Evolutionary conservation across 257 asterid species (phyloP).

Genomic region (Eustoma russellianum): DNA sequence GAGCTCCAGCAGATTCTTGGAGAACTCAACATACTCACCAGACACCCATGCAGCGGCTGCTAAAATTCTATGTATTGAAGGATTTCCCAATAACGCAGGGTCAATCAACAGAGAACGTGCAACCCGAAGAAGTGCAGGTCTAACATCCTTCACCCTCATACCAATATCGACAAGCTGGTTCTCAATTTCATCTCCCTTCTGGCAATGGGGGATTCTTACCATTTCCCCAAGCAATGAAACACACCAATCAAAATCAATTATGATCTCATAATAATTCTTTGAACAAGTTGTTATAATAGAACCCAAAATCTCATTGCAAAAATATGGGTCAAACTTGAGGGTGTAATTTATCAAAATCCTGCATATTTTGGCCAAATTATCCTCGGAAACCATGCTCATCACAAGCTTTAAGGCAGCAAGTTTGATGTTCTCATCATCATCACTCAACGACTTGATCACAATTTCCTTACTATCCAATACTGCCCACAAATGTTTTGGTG

Average conservation of each 20-base stretch:
- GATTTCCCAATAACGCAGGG: constrained; percentile 89
- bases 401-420: constrained; percentile 82
- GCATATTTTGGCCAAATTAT: constrained; percentile 72
- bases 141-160: constrained; percentile 92
- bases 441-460: constrained; percentile 86
- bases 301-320: constrained; percentile 81
- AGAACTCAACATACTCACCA: constrained; percentile 81
- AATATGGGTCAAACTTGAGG: constrained; percentile 76
- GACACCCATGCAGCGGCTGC: constrained; percentile 88
- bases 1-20: constrained; percentile 75
- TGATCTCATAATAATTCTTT: constrained; percentile 61
- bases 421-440: constrained; percentile 62
- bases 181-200: constrained; percentile 73
- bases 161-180: constrained; percentile 81
- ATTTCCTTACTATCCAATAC: constrained; percentile 81
- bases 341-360: constrained; percentile 78
- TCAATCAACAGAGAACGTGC: constrained; percentile 82
- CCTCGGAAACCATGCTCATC: constrained; percentile 83
- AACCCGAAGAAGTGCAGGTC: constrained; percentile 70
- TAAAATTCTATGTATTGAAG: constrained; percentile 54
- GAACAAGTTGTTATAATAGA: constrained; percentile 61
- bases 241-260: constrained; percentile 88
- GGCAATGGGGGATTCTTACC: constrained; percentile 81
- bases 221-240: constrained; percentile 82
- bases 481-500: constrained; percentile 59